These are phyloP conservation scores for Colletotrichum endophyticum DNA, from an alignment of 2,329 filamentous ascomycete species.

Conservation along the genomic window DNA sequence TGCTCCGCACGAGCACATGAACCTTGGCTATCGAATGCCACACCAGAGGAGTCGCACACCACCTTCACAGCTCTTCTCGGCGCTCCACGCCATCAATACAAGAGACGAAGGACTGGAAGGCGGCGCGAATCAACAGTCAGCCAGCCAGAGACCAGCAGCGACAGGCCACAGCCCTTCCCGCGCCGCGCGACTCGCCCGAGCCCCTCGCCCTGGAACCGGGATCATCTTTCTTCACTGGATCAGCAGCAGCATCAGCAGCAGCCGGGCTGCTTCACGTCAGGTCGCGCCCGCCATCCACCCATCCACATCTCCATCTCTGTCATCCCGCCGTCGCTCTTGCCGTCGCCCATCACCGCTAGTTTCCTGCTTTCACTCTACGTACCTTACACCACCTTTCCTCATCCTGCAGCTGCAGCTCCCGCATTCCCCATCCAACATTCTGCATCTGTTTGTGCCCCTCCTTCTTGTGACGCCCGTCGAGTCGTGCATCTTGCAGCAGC, in stretches of 20 bases:
- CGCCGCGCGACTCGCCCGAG: neutral
- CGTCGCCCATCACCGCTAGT: conserved; percentile 4
- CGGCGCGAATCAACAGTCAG: neutral
- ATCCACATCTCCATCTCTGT: neutral
- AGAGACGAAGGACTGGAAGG: neutral
- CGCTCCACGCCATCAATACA: neutral
- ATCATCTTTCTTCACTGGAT: neutral
- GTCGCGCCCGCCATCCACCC: neutral
- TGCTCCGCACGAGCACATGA: neutral
- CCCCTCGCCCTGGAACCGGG: neutral
- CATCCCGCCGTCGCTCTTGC: neutral
- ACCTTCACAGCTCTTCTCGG: neutral
- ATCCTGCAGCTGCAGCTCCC: neutral
- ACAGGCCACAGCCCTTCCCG: conserved; percentile 1
- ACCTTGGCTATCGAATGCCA: neutral
- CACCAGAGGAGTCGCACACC: neutral
- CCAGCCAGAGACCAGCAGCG: neutral
- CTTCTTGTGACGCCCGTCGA: neutral
- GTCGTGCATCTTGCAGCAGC: neutral
- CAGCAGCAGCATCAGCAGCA: neutral
- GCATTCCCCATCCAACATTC: conserved; percentile 1
- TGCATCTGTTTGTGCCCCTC: neutral
- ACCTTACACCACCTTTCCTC: neutral
- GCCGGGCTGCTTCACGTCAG: neutral
- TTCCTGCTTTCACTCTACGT: neutral